phyloP scores from a whole-genome alignment of 352 stramenopile species.

The Thraustochytrium sp. region DNA sequence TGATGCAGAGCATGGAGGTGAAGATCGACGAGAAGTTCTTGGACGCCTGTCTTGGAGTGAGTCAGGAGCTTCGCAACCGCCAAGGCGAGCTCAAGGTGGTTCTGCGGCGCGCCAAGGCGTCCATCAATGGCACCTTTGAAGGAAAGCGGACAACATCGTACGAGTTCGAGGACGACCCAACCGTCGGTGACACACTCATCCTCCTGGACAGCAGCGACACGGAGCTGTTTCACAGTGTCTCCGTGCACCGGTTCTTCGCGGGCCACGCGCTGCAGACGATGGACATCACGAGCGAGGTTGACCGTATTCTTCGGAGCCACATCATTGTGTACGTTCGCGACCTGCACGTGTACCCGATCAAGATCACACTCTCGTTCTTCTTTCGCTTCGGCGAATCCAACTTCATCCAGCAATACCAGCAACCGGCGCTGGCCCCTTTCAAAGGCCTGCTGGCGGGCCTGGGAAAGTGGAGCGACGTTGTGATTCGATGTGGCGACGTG shows the following conservation, averaged over 20 bases:
- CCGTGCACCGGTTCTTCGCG: constrained; percentile 13
- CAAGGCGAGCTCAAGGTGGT: background rate
- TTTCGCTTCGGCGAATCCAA: constrained; percentile 12
- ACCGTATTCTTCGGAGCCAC: background rate
- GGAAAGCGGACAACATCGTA: background rate
- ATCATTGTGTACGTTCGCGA: constrained; percentile 16
- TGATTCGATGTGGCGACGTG: constrained; percentile 2
- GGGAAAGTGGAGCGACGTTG: constrained; percentile 35
- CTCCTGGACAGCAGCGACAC: background rate
- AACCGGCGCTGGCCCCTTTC: background rate
- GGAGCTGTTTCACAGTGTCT: background rate
- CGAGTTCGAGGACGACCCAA: background rate
- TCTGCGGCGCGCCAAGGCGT: background rate
- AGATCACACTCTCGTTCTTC: constrained; percentile 40
- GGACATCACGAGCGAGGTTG: constrained; percentile 5
- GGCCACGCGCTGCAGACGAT: background rate
- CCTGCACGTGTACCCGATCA: constrained; percentile 37
- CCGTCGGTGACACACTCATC: background rate
- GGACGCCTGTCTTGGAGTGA: background rate
- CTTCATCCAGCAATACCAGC: constrained; percentile 17
- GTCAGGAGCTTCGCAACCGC: background rate
- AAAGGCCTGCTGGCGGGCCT: constrained; percentile 17
- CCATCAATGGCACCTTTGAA: background rate
- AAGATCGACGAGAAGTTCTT: constrained; percentile 33
- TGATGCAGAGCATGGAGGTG: constrained; percentile 23